phyloP scores from a whole-genome alignment of 2,329 filamentous ascomycete genomes.

The Dendryphion nanum region DNA sequence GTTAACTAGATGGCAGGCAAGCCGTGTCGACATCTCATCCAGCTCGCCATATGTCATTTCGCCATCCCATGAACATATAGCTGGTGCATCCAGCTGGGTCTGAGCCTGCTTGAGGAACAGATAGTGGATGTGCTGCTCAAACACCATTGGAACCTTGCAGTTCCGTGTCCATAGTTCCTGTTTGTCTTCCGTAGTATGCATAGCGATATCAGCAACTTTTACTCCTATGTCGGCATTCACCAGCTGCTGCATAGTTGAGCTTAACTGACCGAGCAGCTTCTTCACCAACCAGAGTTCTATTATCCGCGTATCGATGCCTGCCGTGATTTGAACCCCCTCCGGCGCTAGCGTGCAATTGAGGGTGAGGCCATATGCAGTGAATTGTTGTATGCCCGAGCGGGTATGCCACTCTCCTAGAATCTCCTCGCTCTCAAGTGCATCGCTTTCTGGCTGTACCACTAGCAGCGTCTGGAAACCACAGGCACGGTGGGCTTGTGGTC shows the following conservation, averaged over 20 bases:
- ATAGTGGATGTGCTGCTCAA: no score
- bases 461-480: slow-evolving; percentile 1
- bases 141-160: no score
- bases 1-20: not conserved
- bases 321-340: not conserved
- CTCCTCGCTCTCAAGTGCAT: not conserved
- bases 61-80: slow-evolving; percentile 7
- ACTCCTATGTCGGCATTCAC: no score
- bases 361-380: not conserved
- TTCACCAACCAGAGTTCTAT: not conserved
- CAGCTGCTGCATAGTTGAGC: no score
- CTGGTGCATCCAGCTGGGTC: not conserved
- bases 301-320: not conserved
- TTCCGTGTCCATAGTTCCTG: no score
- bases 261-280: no score
- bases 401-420: not conserved
- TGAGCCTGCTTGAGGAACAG: not conserved
- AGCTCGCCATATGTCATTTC: slow-evolving; percentile 5
- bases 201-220: no score
- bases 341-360: not conserved
- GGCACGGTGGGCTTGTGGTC: not conserved
- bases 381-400: not conserved
- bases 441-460: not conserved
- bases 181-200: no score
- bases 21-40: not conserved